Conservation (phyloP, 495 filamentous ascomycete genomes). For the Penicillium odoratum region DNA sequence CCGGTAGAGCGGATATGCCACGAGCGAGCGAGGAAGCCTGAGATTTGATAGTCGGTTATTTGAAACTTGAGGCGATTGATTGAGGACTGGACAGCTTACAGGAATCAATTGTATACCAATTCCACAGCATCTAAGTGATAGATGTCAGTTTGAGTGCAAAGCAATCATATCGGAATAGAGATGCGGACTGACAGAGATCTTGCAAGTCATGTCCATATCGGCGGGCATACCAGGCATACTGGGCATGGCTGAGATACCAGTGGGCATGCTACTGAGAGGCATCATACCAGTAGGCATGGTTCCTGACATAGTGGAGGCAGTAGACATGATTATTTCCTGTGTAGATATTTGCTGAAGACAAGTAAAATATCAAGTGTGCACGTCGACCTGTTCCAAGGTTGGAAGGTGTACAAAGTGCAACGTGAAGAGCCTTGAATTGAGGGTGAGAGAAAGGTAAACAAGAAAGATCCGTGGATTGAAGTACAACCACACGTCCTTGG, state of each 20-base stretch:
- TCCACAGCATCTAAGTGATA: conserved; percentile 68
- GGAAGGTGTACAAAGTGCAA: background rate
- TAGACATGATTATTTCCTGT: background rate
- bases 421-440: background rate
- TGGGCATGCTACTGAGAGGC: background rate
- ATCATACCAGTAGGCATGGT: background rate
- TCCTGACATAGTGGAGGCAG: background rate
- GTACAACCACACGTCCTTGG: background rate
- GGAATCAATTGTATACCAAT: conserved; percentile 69
- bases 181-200: conserved; percentile 41
- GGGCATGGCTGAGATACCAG: conserved; percentile 9
- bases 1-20: conserved; percentile 64
- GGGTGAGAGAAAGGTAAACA: background rate
- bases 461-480: background rate
- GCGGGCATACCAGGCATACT: conserved; percentile 17
- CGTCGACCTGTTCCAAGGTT: background rate
- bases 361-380: background rate
- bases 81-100: conserved; percentile 39
- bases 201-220: conserved; percentile 31
- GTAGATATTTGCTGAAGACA: background rate
- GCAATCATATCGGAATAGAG: conserved; percentile 9
- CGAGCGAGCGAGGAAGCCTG: conserved; percentile 60
- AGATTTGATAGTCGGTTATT: conserved; percentile 7
- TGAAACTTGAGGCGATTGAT: conserved; percentile 1
- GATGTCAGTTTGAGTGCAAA: conserved; percentile 2